These are phyloP conservation scores for Aspergillus nanangensis DNA, from an alignment of 495 filamentous ascomycete genomes.

Conservation along the genomic window DNA sequence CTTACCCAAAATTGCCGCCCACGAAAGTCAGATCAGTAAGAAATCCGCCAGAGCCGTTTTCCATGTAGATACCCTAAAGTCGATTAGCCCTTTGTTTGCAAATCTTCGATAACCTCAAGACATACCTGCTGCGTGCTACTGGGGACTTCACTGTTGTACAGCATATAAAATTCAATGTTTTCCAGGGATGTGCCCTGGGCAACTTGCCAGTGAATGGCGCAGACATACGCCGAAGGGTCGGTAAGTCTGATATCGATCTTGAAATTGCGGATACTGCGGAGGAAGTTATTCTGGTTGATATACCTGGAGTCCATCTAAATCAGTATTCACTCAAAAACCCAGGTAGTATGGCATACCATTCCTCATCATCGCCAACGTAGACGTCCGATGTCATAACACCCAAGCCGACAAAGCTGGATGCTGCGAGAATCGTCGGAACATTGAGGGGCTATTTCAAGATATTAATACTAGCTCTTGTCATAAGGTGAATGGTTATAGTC, in stretches of 20 bases:
- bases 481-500: constrained; percentile 11
- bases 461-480: background rate
- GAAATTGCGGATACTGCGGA: constrained; percentile 31
- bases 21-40: constrained; percentile 48
- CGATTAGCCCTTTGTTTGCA: background rate
- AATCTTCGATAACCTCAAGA: background rate
- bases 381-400: constrained; percentile 62
- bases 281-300: constrained; percentile 31
- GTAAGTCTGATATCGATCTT: constrained; percentile 25
- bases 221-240: constrained; percentile 11
- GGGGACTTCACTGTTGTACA: background rate
- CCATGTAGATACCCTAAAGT: constrained; percentile 26
- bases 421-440: constrained; percentile 52
- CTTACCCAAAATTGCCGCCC: constrained; percentile 33
- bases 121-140: background rate
- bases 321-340: background rate
- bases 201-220: constrained; percentile 38
- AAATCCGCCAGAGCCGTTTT: constrained; percentile 6
- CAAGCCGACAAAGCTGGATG: constrained; percentile 51
- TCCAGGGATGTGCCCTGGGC: constrained; percentile 36
- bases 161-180: constrained; percentile 50
- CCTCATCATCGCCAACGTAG: constrained; percentile 70
- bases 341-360: background rate
- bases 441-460: background rate
- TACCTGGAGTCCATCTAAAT: background rate